phyloP scores from a whole-genome alignment of 2,329 filamentous ascomycete genomes.

The Aspergillus neoniger region DNA sequence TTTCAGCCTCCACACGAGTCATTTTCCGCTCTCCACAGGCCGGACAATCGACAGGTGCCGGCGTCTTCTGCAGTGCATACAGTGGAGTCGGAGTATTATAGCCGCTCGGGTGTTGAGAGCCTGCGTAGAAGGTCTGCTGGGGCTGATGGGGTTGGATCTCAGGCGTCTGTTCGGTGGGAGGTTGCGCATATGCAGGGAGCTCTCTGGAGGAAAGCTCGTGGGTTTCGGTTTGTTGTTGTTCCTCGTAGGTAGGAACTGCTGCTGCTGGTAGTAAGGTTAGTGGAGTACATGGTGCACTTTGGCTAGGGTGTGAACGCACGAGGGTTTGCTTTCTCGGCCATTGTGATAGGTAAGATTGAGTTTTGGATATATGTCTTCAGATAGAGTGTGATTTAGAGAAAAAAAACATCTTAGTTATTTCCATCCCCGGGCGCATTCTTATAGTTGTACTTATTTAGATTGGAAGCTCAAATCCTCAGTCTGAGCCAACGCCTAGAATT shows the following conservation, averaged over 20 bases:
- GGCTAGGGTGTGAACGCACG: background rate
- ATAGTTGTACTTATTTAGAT: background rate
- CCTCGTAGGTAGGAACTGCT: background rate
- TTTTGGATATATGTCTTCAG: background rate
- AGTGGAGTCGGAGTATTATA: conserved; percentile 29
- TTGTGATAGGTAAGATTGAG: background rate
- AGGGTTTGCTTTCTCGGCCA: background rate
- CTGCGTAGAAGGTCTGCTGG: conserved; percentile 7
- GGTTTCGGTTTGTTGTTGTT: background rate
- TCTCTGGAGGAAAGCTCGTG: background rate
- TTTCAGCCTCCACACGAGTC: conserved; percentile 25
- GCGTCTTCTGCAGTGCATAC: conserved; percentile 30
- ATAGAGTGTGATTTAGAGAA: background rate
- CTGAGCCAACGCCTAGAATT: background rate
- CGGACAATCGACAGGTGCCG: conserved; percentile 52
- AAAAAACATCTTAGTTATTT: too few species aligned
- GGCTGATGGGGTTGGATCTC: background rate
- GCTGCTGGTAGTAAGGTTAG: background rate
- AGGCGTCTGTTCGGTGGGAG: background rate
- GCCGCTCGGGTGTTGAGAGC: conserved; percentile 19
- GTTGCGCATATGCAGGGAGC: background rate
- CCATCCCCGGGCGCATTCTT: background rate
- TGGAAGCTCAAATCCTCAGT: background rate
- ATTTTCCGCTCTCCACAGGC: conserved; percentile 45
- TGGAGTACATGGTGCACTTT: background rate